A percentile compares a stretch with the other conserved stretches of the same genome.
Conservation (phyloP, 768 basidiomycete species). For the Phanerochaete sordida region DNA sequence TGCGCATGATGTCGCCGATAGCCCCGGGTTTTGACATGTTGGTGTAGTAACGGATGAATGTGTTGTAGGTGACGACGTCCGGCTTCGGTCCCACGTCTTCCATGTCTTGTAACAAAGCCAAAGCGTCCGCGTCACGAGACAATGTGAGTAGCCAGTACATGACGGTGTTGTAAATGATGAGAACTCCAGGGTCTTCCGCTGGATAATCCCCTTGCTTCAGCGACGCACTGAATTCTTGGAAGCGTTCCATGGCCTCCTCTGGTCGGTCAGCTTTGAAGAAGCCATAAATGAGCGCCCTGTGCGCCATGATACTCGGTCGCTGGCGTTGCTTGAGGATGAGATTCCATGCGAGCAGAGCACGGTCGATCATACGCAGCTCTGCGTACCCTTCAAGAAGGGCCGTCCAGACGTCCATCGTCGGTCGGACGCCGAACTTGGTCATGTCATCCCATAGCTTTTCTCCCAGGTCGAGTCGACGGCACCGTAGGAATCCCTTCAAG, state of each 20-base stretch:
- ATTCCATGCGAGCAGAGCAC: slow-evolving; percentile 60
- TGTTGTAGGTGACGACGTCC: slow-evolving; percentile 80
- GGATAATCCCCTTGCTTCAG: slow-evolving; percentile 20
- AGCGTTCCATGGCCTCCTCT: slow-evolving; percentile 47
- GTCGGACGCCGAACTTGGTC: slow-evolving; percentile 40
- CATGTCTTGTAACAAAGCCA: slow-evolving; percentile 38
- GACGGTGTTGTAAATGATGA: slow-evolving; percentile 70
- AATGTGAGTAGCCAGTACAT: slow-evolving; percentile 59
- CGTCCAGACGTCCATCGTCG: slow-evolving; percentile 65
- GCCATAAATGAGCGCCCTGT: slow-evolving; percentile 66
- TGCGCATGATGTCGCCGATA: slow-evolving; percentile 54
- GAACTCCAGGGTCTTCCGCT: slow-evolving; percentile 8
- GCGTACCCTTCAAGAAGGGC: slow-evolving; percentile 64
- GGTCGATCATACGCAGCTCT: slow-evolving; percentile 43
- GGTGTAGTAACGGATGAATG: slow-evolving; percentile 65
- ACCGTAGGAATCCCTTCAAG: slow-evolving; percentile 58
- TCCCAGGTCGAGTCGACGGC: slow-evolving; percentile 53
- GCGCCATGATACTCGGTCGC: slow-evolving; percentile 58
- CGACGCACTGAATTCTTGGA: slow-evolving; percentile 45
- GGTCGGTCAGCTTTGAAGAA: slow-evolving; percentile 50
- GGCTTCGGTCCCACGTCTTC: slow-evolving; percentile 50
- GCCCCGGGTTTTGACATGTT: slow-evolving; percentile 59
- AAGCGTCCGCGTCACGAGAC: slow-evolving; percentile 30
- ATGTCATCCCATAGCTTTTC: slow-evolving; percentile 70
- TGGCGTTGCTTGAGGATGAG: slow-evolving; percentile 56